A percentile compares a stretch with the other conserved stretches of the same genome.
Evolutionary conservation across 106 monocot species (phyloP).

Genomic region (Phalaenopsis aphrodite): DNA sequence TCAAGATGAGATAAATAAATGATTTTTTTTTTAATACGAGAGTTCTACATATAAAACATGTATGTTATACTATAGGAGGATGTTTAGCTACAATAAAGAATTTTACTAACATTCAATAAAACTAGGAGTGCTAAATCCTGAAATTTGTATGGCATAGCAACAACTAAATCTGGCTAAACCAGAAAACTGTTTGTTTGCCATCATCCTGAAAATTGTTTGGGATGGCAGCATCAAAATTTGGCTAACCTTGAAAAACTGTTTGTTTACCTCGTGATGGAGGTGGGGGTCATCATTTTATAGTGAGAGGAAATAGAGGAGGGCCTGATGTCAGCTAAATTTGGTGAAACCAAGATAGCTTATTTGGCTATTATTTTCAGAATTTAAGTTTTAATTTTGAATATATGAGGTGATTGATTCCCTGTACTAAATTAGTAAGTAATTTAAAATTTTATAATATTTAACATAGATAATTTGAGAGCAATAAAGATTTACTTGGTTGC

Average conservation of each 20-base stretch:
- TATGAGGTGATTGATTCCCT: background rate
- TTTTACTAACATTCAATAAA: background rate
- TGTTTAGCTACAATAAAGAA: background rate
- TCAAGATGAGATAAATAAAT: background rate
- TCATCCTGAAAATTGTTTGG: too few relatives aligned
- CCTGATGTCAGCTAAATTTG: background rate
- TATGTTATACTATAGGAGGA: too few relatives aligned
- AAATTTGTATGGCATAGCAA: background rate
- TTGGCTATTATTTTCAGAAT: background rate
- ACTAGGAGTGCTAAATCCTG: background rate
- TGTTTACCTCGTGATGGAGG: too few relatives aligned
- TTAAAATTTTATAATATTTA: background rate
- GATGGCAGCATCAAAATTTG: too few relatives aligned
- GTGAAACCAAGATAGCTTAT: background rate
- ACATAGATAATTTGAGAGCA: background rate
- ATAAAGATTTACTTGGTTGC: background rate
- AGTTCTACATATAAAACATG: too few relatives aligned
- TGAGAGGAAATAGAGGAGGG: too few relatives aligned
- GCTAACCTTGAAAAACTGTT: too few relatives aligned
- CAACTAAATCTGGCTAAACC: background rate
- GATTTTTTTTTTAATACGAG: background rate
- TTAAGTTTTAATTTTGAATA: background rate
- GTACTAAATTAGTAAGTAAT: background rate
- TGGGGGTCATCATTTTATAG: too few relatives aligned
- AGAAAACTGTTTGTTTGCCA: background rate